Evolutionary conservation across 768 basidiomycete species (phyloP).

Genomic region (Mycena epipterygia): DNA sequence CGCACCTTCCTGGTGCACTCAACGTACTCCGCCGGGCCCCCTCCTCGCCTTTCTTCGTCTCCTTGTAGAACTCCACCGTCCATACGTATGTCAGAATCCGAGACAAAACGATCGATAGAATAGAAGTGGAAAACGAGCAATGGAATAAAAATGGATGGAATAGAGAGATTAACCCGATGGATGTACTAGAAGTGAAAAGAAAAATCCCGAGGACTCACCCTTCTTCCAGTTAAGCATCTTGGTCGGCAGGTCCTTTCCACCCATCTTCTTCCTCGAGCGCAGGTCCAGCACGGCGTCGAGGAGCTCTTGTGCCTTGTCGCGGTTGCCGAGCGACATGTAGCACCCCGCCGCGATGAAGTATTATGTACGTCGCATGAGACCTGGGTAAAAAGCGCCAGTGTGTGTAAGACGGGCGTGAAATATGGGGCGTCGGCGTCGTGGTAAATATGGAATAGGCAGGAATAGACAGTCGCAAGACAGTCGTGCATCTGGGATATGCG

Average conservation of each 20-base stretch:
- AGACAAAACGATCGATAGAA: background rate
- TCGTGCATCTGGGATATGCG: too few relatives aligned
- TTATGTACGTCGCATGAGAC: slow-evolving; percentile 87
- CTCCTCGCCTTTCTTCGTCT: slow-evolving; percentile 70
- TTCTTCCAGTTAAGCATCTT: slow-evolving; percentile 86
- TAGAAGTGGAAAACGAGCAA: background rate
- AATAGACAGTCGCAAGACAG: too few relatives aligned
- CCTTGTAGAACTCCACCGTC: slow-evolving; percentile 80
- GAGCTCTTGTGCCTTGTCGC: slow-evolving; percentile 66
- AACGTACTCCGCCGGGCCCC: slow-evolving; percentile 64
- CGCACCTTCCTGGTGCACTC: slow-evolving; percentile 74
- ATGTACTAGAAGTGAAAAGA: too few relatives aligned
- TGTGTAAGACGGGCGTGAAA: background rate
- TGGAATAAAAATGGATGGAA: too few relatives aligned
- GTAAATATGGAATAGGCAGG: too few relatives aligned
- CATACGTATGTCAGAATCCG: background rate
- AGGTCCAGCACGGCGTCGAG: slow-evolving; percentile 73
- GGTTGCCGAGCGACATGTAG: slow-evolving; percentile 67
- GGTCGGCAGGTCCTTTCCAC: slow-evolving; percentile 77
- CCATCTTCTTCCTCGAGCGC: slow-evolving; percentile 68
- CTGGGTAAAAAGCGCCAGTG: slow-evolving; percentile 49
- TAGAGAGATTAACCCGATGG: too few relatives aligned
- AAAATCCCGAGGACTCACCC: too few relatives aligned
- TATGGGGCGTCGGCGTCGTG: too few relatives aligned
- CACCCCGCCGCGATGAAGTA: slow-evolving; percentile 86